Evolutionary conservation across 768 basidiomycete species (phyloP), one percentile per base, ranked within the genome.

Genomic region (Rhizopogon vinicolor): DNA sequence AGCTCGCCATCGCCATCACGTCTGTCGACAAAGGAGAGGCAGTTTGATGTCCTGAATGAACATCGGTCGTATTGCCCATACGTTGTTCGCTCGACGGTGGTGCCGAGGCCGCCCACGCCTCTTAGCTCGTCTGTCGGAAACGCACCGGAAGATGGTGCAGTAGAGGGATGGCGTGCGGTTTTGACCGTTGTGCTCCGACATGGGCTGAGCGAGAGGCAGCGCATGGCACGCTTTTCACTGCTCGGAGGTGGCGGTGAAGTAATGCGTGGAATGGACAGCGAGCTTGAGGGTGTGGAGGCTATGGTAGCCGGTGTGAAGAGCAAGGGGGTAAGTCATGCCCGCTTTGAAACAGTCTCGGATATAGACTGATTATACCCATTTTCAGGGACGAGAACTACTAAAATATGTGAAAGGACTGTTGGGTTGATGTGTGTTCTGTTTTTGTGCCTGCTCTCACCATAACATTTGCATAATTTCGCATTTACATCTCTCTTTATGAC

Each of bases 21-120:
- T 35, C 1, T 37, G 2, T 70, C 65, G 9, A 53, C 66, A 5
- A 3, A 25, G 25, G 25, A 25, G 25, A 25, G 25, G 25, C 25
- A 25, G 4, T 25, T 25, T 25, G 25, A 4, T 25, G 25, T 25
- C 39, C 68, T 91, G 45, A 87, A 84, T 62, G 91, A 93, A 68
- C 91, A 93, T 65, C 80, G 91, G 28, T 87, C 89, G 3, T 91
- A 89, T 61, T 93, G 91, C 60, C 91, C 91, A n/a, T 93, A 91
- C 58, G 80, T 90, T 29, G 84, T 86, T 37, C 78, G 80, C 13
- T 88, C 87, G 7, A 89, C 86, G 3, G 63, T 75, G 2, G 74
- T 89, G 10, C 86, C 87, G 4, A 79, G 83, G 2, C 67, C 84
- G 8, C 78, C 83, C 10, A 25, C 25, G 25, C 25, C 16, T 12